Base-by-base conservation (phyloP, 495 filamentous ascomycete species). In the Penicillium salamii region DNA sequence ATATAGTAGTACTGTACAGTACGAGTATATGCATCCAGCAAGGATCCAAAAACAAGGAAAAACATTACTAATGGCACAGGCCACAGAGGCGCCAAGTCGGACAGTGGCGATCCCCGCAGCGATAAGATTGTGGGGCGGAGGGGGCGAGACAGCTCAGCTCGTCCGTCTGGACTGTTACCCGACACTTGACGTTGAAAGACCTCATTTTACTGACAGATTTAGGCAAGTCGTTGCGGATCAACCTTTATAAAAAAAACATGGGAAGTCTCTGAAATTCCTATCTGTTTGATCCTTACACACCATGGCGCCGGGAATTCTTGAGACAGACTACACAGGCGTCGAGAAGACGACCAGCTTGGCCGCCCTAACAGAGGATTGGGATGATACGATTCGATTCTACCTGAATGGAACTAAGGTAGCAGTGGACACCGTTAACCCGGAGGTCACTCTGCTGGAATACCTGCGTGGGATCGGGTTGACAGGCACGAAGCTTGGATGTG, bases 331-430 rank as follows among this genome's bases (percentile, higher is more conserved):
- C 12, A 79, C 74, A 24, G 75, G 78, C 37, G 60, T 72, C 0
- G 66, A 72, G 24, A 74, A 72, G 50, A 62, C 66, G 28, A 49
- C 55, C 29, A 71, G 74, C 23, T 65, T 89, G 20, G 57, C 70
- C 18, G 68, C 79, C 17, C 65, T 90, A 21, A 86, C 86, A 3
- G 76, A 77, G 29, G 65, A 76, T 20, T 91, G 87, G 73, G 78
- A 84, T 50, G 79, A 84, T 61, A 79, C 82, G 1, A 61, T 96
- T 40, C 79, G 82, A 1, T 97, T 98, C 73, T 97, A 91, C 67
- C 83, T 98, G 24, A 98, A 98, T 64, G 92, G 92, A 46, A 93
- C 93, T n/a, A 88, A 86, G 49, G 87, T 97, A 36, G 77, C 82
- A 1, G 74, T 97, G 7, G 89, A 95, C 52, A 80, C 87, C 0